Base-by-base conservation (phyloP, 169 alveolate genomes). In the Plasmodium malariae region DNA sequence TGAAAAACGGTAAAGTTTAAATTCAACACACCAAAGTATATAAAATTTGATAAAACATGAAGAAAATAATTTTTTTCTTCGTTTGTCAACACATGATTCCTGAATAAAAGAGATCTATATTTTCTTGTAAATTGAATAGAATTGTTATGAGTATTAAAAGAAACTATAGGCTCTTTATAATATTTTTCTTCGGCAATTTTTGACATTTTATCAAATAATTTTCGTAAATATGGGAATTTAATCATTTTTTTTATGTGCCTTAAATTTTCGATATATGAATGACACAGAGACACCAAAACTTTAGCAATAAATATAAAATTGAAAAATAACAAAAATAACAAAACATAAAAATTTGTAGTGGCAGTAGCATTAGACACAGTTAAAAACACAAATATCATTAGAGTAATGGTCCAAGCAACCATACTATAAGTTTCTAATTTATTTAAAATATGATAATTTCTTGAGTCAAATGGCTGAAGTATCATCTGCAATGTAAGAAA, bases 381-480 rank as follows among this genome's bases (percentile, higher is more conserved):
- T 34, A 92, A 60, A 43, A 93, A 92, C 63, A 59, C 88, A 62
- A 91, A 49, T 30, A 92, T 60, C 68, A 93, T 85, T 43, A 94
- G 80, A 21, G 95, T 95, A 17, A 94, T 60, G 5, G 97, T 94
- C 97, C 97, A 95, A 36, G 95, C 74, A 26, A 88, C 55, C 97
- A 95, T 95, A 68, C 97, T 94, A 89, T 94, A 95, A 60, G 92
- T 95, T 60, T 95, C 97, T 5, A 95, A 94, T 59, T 89, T 70
- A 88, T 95, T 96, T 57, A 95, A 91, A 3, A 93, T 94, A 67
- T 92, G 92, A 40, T 95, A 95, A 87, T 91, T 94, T 70, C 96
- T 83, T 34, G 94, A 93, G 92, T 95, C 97, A 85, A 95, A 95
- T 0, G 97, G 97, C 55, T 95, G 95, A 55, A 83, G 90, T 87